Conservation (phyloP, 2,329 filamentous ascomycete species). For the Pyrenochaeta sp. region DNA sequence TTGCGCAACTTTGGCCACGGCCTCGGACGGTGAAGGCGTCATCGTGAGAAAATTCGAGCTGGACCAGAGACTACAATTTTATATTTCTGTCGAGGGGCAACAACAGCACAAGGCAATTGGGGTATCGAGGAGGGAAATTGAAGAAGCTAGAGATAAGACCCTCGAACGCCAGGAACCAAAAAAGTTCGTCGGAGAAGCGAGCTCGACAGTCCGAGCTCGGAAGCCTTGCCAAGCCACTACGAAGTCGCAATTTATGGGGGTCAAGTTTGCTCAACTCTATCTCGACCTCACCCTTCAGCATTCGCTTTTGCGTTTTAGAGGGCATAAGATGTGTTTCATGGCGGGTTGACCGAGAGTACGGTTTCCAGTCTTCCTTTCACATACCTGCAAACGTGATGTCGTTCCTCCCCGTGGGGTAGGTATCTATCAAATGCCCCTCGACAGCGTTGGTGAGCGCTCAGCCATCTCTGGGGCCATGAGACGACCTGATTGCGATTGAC, state of each 20-base stretch:
- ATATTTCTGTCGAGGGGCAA: conserved; percentile 4
- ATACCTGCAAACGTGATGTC: too few species aligned
- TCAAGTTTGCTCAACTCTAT: neutral
- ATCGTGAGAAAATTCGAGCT: conserved; percentile 18
- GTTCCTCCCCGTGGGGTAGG: too few species aligned
- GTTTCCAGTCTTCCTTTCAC: too few species aligned
- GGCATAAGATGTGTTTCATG: too few species aligned
- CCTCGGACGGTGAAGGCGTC: conserved; percentile 40
- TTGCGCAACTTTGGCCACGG: conserved; percentile 36
- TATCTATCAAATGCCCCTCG: too few species aligned
- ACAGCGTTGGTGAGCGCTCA: too few species aligned
- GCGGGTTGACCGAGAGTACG: too few species aligned
- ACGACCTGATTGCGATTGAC: too few species aligned
- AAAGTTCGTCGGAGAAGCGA: conserved; percentile 19
- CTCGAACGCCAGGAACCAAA: conserved; percentile 7
- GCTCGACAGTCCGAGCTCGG: conserved; percentile 9
- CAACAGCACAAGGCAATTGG: conserved; percentile 20
- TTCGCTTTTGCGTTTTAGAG: conserved; percentile 35
- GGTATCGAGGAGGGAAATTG: conserved; percentile 8
- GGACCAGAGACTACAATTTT: neutral
- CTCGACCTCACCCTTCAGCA: neutral
- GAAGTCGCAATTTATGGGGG: neutral
- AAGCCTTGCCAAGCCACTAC: conserved; percentile 14
- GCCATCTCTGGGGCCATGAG: too few species aligned
- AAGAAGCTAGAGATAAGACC: conserved; percentile 14